Conservation (phyloP, 768 basidiomycete genomes). For the Leccinum incarnatum region DNA sequence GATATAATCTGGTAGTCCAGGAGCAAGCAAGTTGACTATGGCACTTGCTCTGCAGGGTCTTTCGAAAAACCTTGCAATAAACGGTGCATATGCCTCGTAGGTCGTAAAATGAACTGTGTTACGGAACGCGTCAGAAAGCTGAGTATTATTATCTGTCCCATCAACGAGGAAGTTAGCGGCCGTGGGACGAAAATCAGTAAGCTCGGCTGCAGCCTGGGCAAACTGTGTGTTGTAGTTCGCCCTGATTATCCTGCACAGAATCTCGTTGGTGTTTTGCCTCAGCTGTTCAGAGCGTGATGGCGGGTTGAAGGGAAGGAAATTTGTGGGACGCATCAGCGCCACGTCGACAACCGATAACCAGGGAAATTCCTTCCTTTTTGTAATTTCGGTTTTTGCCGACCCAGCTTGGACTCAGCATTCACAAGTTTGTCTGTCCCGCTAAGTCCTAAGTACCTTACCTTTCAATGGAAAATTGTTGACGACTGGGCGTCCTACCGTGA, state of each 20-base stretch:
- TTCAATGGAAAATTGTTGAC: too few species aligned
- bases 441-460: too few species aligned
- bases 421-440: too few species aligned
- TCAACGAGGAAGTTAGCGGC: not conserved
- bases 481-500: too few species aligned
- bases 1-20: constrained; percentile 19
- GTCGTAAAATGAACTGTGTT: constrained; percentile 8
- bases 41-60: constrained; percentile 3
- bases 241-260: constrained; percentile 2
- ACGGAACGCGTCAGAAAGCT: constrained; percentile 9
- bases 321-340: not conserved
- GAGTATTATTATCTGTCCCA: not conserved
- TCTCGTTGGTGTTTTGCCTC: not conserved
- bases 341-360: too few species aligned
- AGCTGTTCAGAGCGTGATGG: constrained; percentile 1
- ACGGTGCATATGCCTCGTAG: constrained; percentile 18
- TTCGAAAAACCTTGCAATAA: constrained; percentile 8
- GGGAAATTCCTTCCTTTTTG: too few species aligned
- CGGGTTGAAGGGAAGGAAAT: not conserved
- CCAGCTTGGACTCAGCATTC: too few species aligned
- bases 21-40: constrained; percentile 13
- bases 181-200: constrained; percentile 1
- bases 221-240: constrained; percentile 7
- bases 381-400: too few species aligned
- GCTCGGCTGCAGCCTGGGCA: constrained; percentile 2